Evolutionary conservation across 257 asterid genomes (phyloP), one percentile per base, ranked within the genome.

Genomic region (Catharanthus roseus): DNA sequence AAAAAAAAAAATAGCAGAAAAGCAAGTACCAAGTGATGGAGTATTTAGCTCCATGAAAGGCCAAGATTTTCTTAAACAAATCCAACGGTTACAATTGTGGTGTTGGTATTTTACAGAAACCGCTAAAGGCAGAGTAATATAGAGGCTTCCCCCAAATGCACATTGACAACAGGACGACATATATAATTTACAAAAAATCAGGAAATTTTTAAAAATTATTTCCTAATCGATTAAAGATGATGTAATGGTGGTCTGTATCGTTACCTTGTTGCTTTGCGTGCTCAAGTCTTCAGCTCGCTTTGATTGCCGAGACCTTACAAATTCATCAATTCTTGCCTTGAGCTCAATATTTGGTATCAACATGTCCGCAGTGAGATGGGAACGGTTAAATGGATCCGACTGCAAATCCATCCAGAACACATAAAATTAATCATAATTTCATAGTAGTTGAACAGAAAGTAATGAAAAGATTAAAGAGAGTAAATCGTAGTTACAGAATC

Each of bases 351-450:
- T 77, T 0, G 97, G 88, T 81, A 91, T 95, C 79, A 95, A 72
- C 99, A 95, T 91, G 74, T 95, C 99, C 81, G 74, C 77, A 6
- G 96, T 84, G 51, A 95, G 95, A 80, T 87, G 97, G 56, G 99
- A 89, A 62, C 99, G 97, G 61, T 89, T 95, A 62, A 95, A 95
- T 10, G 99, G 99, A 76, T 95, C 99, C 2, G 96, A 80, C 99
- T 95, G 96, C 36, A 80, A n/a, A n/a, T n/a, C n/a, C n/a, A 70
- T 73, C 71, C 77, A 79, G 15, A 66, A 11, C n/a, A 18, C 42
- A n/a, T 11, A 9, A 65, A 36, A 31, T 64, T 39, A 50, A 58
- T 10, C 50, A 15, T 8, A 36, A 15, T 54, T 56, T 15, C 19
- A 2, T 33, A 65, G 5, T 33, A 65, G 5, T 8, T 10, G 24